Base-by-base conservation (phyloP, 306 rosid species). In the Vicia faba region DNA sequence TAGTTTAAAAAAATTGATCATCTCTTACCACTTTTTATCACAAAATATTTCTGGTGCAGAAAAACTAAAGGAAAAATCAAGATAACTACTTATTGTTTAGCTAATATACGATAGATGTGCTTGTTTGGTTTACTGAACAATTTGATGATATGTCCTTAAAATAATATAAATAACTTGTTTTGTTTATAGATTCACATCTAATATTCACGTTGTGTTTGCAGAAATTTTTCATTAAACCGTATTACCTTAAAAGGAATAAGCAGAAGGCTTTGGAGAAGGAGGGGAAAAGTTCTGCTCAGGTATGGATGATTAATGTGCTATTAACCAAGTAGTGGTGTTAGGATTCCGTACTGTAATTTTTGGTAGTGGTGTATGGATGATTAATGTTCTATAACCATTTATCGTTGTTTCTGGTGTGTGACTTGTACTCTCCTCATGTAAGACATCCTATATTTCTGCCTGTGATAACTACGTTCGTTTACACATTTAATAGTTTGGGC, bases 211-310 rank as follows among this genome's bases (percentile, higher is more conserved):
- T 62, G 18, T 76, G n/a, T 68, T 69, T 78, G 81, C 92, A 93
- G 99, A 88, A 82, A 57, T 80, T 93, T 62, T 2, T 88, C 57
- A 26, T 88, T 61, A 93, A 90, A 80, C 99, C 96, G 33, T 93
- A 82, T 79, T 88, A 75, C 76, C 87, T 70, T 71, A 86, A 63
- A 80, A 88, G 95, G 82, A 90, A 84, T 70, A 88, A 85, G 82
- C 87, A 78, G 81, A 88, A 86, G 86, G 90, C 90, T 41, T 72
- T 83, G 40, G 96, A 88, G 86, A 87, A 81, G 68, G 84, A 82
- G 54, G 88, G 79, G 68, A 83, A 80, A 74, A 93, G 79, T 70
- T 87, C 87, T 71, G 41, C 79, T 33, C 87, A 84, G 96, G 98
- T 89, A 84, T 53, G 87, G 51, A 5, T 68, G 29, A 63, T 61